Conservation (phyloP, 768 basidiomycete species). For the Strobilomyces echinocephalus region DNA sequence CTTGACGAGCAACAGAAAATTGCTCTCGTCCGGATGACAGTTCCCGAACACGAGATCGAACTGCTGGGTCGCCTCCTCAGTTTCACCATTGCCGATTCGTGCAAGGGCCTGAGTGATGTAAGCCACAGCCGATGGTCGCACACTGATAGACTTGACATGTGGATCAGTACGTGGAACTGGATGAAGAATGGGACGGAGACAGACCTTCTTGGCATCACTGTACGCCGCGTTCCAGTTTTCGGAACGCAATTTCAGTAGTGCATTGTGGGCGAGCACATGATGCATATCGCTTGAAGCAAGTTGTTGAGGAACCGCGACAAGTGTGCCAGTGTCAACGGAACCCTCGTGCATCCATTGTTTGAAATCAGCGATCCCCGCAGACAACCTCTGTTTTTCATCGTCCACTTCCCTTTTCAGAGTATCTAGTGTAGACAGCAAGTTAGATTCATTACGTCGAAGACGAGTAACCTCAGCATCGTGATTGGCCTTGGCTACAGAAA, state of each 20-base stretch:
- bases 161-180: neutral
- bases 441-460: too few relatives aligned
- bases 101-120: neutral
- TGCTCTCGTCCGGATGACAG: neutral
- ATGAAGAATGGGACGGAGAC: too few relatives aligned
- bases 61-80: neutral
- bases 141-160: neutral
- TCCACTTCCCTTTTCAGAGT: neutral
- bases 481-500: too few relatives aligned
- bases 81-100: neutral
- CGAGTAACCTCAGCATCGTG: too few relatives aligned
- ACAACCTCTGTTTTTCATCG: too few relatives aligned
- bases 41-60: neutral
- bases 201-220: neutral
- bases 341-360: neutral
- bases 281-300: neutral
- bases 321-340: neutral
- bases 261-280: neutral
- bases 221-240: neutral
- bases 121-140: neutral
- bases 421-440: neutral
- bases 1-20: neutral
- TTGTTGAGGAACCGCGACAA: too few relatives aligned
- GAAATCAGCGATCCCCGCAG: neutral
- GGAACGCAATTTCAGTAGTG: neutral